Evolutionary conservation across 2,329 filamentous ascomycete species (phyloP), one percentile per base, ranked within the genome.

Genomic region (Calonectria honghensis): DNA sequence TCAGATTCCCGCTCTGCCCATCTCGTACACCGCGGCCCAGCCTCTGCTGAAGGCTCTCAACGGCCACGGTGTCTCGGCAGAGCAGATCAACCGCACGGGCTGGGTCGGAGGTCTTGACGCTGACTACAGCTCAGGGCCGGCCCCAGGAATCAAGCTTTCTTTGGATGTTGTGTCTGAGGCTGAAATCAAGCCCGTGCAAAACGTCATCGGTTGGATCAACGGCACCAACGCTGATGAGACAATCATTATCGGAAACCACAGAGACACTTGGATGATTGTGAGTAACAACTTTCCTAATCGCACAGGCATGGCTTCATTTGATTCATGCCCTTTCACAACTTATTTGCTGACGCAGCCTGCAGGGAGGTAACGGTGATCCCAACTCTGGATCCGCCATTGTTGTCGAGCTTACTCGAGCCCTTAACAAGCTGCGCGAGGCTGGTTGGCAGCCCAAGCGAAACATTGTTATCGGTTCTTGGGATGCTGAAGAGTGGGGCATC

Each of bases 371-470:
- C n/a, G 94, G 90, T 4, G 95, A 97, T 78, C 95, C 95, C 0
- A 96, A 96, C 85, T 94, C 93, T 74, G 95, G 95, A 66, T 95
- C 93, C 11, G 94, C 95, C 1, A 91, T 93, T 2, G 85, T 97
- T 20, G 94, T 95, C 65, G 95, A 97, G 80, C 90, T 96, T 3
- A 90, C 95, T 54, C 90, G 93, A 63, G 92, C 92, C 14, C 94
- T 96, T 78, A 94, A 94, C 6, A 87, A 90, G 71, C 93, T 95
- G 10, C 85, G 94, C 0, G 88, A 91, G 16, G 89, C 89, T n/a
- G 95, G 95, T 11, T 97, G 95, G 95, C 94, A 93, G 81, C 95
- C 95, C 0, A 89, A 93, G 70, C 90, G 95, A 13, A 97, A 95
- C 0, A 84, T 82, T 70, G 93, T 96, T 14, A 92, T 97, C 75